phyloP scores from a whole-genome alignment of 2,329 filamentous ascomycete genomes.

The Aureobasidium subglaciale region DNA sequence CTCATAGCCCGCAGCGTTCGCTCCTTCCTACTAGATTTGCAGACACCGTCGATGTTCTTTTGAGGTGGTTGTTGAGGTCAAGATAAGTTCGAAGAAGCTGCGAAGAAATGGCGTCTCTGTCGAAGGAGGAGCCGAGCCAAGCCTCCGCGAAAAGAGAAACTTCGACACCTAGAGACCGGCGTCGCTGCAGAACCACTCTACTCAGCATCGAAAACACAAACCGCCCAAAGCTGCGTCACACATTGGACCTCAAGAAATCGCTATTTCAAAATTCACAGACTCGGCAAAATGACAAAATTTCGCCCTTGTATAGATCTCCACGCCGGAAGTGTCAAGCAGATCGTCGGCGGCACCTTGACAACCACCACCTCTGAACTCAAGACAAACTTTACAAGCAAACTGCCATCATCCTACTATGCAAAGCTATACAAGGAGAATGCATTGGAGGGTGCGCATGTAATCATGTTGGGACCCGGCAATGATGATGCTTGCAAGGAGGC shows the following conservation, averaged over 20 bases:
- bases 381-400: constrained; percentile 86
- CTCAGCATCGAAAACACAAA: neutral
- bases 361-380: constrained; percentile 49
- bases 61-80: neutral
- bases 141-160: neutral
- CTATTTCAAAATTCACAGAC: neutral
- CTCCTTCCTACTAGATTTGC: no score
- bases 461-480: constrained; percentile 91
- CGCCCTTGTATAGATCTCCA: constrained; percentile 96
- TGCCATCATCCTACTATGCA: constrained; percentile 76
- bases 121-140: neutral
- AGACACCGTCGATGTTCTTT: no score
- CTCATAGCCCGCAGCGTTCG: no score
- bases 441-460: constrained; percentile 80
- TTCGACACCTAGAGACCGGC: no score
- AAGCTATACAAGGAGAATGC: constrained; percentile 68
- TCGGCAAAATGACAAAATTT: constrained; percentile 74
- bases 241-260: no score
- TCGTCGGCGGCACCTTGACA: constrained; percentile 87
- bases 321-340: constrained; percentile 96
- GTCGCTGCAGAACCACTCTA: neutral
- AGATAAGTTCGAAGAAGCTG: no score
- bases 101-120: neutral
- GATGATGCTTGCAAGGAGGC: constrained; percentile 72
- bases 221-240: neutral